These are phyloP conservation scores for Saccharomycopsis malanga DNA, from an alignment of 805 yeast genomes.

Conservation along the genomic window DNA sequence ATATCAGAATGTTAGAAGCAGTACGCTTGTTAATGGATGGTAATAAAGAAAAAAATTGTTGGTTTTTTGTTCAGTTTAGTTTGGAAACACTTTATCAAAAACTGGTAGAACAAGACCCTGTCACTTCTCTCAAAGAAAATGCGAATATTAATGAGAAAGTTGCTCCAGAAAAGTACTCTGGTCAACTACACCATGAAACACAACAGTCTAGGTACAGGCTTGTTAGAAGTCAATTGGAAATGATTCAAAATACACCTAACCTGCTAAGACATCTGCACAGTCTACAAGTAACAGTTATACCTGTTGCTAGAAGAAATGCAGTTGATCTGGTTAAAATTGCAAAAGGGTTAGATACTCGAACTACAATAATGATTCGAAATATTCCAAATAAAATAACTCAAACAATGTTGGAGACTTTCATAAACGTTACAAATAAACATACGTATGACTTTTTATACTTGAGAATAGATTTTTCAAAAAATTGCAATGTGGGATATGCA, in stretches of 20 bases:
- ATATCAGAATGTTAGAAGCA: background rate
- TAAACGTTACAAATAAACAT: conserved; percentile 38
- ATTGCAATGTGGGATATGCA: conserved; percentile 52
- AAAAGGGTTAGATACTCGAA: conserved; percentile 37
- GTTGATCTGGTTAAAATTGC: conserved; percentile 37
- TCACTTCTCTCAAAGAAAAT: no score
- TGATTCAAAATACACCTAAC: background rate
- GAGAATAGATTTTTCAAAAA: conserved; percentile 45
- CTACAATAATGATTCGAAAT: conserved; percentile 46
- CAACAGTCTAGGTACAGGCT: background rate
- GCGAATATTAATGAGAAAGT: no score
- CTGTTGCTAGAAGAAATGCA: conserved; percentile 22
- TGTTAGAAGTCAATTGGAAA: conserved; percentile 2
- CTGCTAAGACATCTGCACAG: background rate
- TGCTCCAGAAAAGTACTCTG: no score
- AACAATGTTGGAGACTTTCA: conserved; percentile 37
- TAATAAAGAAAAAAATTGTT: background rate
- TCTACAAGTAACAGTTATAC: background rate
- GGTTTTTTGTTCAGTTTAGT: background rate
- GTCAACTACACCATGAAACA: no score
- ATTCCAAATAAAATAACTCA: conserved; percentile 47
- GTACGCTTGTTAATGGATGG: background rate
- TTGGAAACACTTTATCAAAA: background rate
- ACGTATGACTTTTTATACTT: conserved; percentile 37
- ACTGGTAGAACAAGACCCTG: background rate